Evolutionary conservation across 202 grass and related monocot genomes (phyloP), one percentile per base, ranked within the genome.

Genomic region (Panicum virgatum): DNA sequence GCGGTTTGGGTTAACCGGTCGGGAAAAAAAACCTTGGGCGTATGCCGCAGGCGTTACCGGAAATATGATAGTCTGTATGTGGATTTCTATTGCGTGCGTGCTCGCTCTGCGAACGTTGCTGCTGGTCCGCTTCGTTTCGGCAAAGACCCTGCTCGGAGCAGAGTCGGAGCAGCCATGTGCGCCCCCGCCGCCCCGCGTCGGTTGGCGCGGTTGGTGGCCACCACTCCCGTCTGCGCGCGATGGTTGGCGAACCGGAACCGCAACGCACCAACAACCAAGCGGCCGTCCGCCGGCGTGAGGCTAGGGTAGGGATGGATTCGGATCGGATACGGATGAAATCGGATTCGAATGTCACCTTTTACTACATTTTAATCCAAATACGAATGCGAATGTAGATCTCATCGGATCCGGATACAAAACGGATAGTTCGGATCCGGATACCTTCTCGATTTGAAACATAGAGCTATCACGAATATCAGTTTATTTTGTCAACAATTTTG

Each of bases 191-290:
- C 29, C 32, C 44, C 50, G 42, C 68, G 88, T 74, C 59, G 83
- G 88, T 82, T 78, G 88, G 67, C 60, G 59, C 73, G 73, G 83
- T 90, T 79, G 83, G 83, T 90, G 79, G 13, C 67, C 69, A 44
- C 54, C 56, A 3, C 2, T 5, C 32, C 20, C 44, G 6, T n/a
- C 48, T 20, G 18, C 22, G 22, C 38, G 30, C 3, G 27, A 61
- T 18, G 22, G 86, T 69, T 88, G 86, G 87, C 43, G 10, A 62
- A 30, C 43, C 73, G 73, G 10, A 62, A 30, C 43, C 73, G 73
- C 50, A n/a, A 18, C 45, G 70, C 78, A 78, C 78, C 87, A 48
- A 20, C 66, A 47, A 32, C 13, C 36, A 9, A 13, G 18, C 72
- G 77, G 22, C 77, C 70, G 70, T 19, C 47, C 76, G 32, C 45